phyloP scores from a whole-genome alignment of 257 asterid genomes.

The Cynanchum wilfordii region DNA sequence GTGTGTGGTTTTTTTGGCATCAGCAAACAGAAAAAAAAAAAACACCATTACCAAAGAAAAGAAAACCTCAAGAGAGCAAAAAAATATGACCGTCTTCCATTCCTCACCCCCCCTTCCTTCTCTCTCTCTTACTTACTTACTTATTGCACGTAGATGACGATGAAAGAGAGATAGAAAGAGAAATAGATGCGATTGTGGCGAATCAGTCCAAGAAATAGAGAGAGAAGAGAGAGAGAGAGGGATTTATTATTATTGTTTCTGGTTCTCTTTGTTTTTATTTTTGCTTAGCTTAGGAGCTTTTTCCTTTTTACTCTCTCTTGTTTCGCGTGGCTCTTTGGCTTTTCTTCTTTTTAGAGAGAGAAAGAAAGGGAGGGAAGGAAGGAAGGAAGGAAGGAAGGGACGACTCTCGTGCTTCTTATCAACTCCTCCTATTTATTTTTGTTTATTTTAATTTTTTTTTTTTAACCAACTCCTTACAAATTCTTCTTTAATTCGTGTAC shows the following conservation, averaged over 20 bases:
- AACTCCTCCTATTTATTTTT: not conserved
- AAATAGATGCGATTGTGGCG: constrained; percentile 24
- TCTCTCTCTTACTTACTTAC: not conserved
- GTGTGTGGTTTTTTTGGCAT: constrained; percentile 9
- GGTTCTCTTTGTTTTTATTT: constrained; percentile 15
- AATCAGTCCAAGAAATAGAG: constrained; percentile 25
- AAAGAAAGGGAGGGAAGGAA: constrained; percentile 11
- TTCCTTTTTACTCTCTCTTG: constrained; percentile 10
- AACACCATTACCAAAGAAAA: constrained; percentile 4
- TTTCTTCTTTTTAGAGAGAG: constrained; percentile 14
- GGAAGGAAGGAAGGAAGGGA: constrained; percentile 15
- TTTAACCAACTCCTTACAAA: too few relatives aligned
- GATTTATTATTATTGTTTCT: constrained; percentile 2
- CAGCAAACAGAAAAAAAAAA: not conserved
- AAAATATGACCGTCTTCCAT: too few relatives aligned
- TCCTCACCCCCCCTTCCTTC: too few relatives aligned
- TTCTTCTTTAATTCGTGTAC: too few relatives aligned
- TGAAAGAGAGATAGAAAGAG: constrained; percentile 4
- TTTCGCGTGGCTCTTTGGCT: constrained; percentile 31
- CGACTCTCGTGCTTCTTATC: constrained; percentile 34
- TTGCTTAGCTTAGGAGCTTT: not conserved
- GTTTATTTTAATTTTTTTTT: too few relatives aligned
- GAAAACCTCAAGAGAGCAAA: too few relatives aligned
- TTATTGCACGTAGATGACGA: not conserved
- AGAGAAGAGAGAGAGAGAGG: constrained; percentile 10